Percentiles rank a stretch among this genome's conserved stretches.
Evolutionary conservation across 1,284 basidiomycete species (phyloP).

Genomic region (Irpex lacteus): DNA sequence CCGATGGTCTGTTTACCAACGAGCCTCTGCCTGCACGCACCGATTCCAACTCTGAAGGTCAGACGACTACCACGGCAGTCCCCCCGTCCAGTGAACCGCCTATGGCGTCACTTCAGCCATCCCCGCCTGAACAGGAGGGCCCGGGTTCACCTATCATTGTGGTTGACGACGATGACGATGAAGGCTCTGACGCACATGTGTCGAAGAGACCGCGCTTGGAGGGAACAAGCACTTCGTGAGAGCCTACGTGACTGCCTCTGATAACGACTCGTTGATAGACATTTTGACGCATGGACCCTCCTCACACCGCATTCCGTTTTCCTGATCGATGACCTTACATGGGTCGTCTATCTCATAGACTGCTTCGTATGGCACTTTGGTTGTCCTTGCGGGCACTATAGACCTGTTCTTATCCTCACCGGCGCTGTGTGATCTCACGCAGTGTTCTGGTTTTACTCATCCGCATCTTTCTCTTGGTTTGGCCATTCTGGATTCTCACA

Average conservation of each 20-base stretch:
- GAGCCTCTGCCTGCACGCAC: conserved; percentile 32
- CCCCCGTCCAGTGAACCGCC: conserved; percentile 23
- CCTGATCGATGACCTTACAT: background rate
- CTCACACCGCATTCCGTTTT: background rate
- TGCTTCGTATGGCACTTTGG: background rate
- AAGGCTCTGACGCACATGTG: conserved; percentile 41
- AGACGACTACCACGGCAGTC: conserved; percentile 12
- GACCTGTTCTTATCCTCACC: background rate
- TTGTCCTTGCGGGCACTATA: background rate
- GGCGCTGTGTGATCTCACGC: background rate
- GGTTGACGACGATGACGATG: conserved; percentile 52
- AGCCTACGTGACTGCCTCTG: background rate
- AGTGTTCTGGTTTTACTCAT: background rate
- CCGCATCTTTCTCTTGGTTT: background rate
- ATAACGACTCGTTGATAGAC: conserved; percentile 3
- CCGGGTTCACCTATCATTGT: conserved; percentile 41
- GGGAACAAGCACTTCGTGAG: conserved; percentile 12
- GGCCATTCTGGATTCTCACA: background rate
- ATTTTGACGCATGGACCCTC: background rate
- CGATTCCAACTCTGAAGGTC: conserved; percentile 16
- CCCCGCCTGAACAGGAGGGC: conserved; percentile 42
- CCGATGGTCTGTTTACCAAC: conserved; percentile 33
- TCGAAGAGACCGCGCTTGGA: conserved; percentile 49
- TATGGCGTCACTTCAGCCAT: conserved; percentile 24
- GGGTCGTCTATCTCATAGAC: background rate